Base-by-base conservation (phyloP, 2,329 filamentous ascomycete genomes). In the Penicillium sp. region DNA sequence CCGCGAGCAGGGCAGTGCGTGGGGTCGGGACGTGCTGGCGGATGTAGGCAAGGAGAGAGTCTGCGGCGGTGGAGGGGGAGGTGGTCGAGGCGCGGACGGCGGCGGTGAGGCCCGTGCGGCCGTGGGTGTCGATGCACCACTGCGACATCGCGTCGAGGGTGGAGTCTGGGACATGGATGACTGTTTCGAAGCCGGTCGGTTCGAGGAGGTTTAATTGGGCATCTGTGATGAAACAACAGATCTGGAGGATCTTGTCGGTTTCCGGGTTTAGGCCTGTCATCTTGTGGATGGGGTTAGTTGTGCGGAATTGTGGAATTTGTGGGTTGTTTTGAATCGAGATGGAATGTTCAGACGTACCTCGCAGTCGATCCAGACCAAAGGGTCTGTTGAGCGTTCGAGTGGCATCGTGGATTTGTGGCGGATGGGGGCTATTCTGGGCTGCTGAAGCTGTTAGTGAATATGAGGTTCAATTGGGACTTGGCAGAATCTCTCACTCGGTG, bases 191-290 rank as follows among this genome's bases (percentile, higher is more conserved):
- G 58, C 91, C 91, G 29, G 77, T 68, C 22, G 82, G 73, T 53
- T 95, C 88, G 24, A 95, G 71, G 31, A 94, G 68, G 50, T 87
- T 79, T 19, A 98, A 79, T 53, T 88, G 75, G 46, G 82, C 79
- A 58, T 90, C 86, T 7, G 93, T 98, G 65, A 98, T 80, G 69
- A 94, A 85, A 72, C 90, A 96, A 69, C 85, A 91, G 50, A 97
- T 85, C 62, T 95, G 89, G 64, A 97, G 82, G 63, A 97, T 93
- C 49, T 84, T 83, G 64, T 97, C 91, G 29, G 75, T 81, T 52
- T 86, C 80, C 2, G 83, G 77, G 68, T 95, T 77, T 7, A 95
- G 79, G 21, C 88, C 88, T 29, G 88, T 97, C 93, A 98, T 98
- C 88, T 95, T 95, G 38, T 47, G 33, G 32, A 12, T 33, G n/a